Conservation (phyloP, 805 yeast species). For the Saturnispora zaruensis region DNA sequence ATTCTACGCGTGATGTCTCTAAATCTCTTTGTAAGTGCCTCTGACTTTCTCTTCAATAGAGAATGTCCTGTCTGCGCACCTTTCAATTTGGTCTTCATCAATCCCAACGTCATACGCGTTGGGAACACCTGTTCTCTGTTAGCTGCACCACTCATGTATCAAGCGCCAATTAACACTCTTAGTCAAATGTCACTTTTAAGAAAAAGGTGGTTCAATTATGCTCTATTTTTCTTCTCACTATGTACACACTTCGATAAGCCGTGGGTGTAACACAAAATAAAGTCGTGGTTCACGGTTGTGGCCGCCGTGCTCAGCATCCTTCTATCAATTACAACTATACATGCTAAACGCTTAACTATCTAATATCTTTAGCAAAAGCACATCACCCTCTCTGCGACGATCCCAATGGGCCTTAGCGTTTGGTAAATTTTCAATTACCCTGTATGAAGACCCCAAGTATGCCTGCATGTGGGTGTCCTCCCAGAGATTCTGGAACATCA, state of each 20-base stretch:
- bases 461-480: background rate
- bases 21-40: slow-evolving; percentile 91
- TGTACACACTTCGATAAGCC: background rate
- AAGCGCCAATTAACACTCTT: background rate
- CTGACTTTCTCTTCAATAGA: slow-evolving; percentile 87
- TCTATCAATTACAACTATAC: background rate
- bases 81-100: slow-evolving; percentile 91
- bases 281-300: slow-evolving; percentile 2
- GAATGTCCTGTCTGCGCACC: slow-evolving; percentile 98
- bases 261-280: background rate
- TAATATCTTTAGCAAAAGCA: slow-evolving; percentile 5
- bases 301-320: background rate
- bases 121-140: slow-evolving; percentile 91
- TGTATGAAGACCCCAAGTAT: background rate
- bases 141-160: slow-evolving; percentile 9
- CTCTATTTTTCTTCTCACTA: background rate
- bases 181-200: background rate
- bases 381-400: slow-evolving; percentile 11
- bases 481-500: slow-evolving; percentile 51
- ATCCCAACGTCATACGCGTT: slow-evolving; percentile 92
- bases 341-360: background rate
- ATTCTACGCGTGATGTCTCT: slow-evolving; percentile 91
- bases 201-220: background rate
- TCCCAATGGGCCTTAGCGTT: slow-evolving; percentile 15
- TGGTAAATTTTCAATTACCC: slow-evolving; percentile 5